phyloP scores from a whole-genome alignment of 2,329 filamentous ascomycete genomes.

The Cercospora canescens region DNA sequence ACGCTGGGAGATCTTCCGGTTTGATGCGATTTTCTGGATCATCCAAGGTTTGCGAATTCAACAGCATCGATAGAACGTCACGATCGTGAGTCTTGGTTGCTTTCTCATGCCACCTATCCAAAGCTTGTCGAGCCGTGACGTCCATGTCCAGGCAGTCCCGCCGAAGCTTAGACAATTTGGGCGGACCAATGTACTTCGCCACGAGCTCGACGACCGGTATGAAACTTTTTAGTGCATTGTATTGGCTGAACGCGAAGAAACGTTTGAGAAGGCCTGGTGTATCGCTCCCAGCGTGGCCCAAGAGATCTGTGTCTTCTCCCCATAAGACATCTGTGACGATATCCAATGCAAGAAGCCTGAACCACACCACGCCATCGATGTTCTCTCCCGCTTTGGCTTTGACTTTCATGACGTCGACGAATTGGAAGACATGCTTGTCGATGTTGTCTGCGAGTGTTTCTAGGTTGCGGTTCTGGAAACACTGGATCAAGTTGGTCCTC shows the following conservation, averaged over 20 bases:
- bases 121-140: not conserved
- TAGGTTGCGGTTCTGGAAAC: slow-evolving; percentile 21
- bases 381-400: slow-evolving; percentile 7
- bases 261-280: slow-evolving; percentile 18
- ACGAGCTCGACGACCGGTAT: slow-evolving; percentile 15
- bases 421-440: slow-evolving; percentile 15
- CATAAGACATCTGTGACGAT: slow-evolving; percentile 23
- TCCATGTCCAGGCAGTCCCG: not conserved
- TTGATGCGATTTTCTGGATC: not conserved
- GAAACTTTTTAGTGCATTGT: slow-evolving; percentile 22
- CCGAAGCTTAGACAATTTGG: not conserved
- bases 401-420: slow-evolving; percentile 11
- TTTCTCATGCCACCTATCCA: not conserved
- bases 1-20: slow-evolving; percentile 17
- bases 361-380: slow-evolving; percentile 19
- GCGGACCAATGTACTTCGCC: slow-evolving; percentile 7
- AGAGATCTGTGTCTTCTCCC: slow-evolving; percentile 17
- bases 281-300: not conserved
- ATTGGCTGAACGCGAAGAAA: slow-evolving; percentile 21
- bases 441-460: slow-evolving; percentile 19
- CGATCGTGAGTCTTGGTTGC: not conserved
- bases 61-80: not conserved
- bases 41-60: not conserved
- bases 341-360: slow-evolving; percentile 20
- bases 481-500: slow-evolving; percentile 22